Evolutionary conservation across 2,329 filamentous ascomycete species (phyloP).

Genomic region (Scedosporium aurantiacum): DNA sequence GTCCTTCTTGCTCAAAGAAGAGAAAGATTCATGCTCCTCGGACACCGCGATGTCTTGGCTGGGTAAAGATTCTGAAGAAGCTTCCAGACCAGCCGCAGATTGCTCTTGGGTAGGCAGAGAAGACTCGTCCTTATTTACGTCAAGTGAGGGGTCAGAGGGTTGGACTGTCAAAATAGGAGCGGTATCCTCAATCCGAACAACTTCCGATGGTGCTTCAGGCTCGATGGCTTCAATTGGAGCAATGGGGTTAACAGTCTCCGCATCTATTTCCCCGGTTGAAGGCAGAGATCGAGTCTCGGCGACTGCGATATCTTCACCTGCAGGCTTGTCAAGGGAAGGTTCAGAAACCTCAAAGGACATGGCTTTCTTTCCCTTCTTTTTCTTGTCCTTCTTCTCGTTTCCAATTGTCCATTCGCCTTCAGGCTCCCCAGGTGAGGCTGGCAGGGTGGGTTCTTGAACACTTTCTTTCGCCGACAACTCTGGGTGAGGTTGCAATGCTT

Average conservation of each 20-base stretch:
- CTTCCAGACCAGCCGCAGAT: background rate
- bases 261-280: background rate
- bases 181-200: no score
- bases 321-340: background rate
- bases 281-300: background rate
- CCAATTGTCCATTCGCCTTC: background rate
- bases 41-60: background rate
- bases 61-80: background rate
- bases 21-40: background rate
- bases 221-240: background rate
- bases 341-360: constrained; percentile 7
- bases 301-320: background rate
- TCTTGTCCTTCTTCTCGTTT: constrained; percentile 6
- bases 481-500: background rate
- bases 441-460: background rate
- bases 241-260: background rate
- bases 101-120: background rate
- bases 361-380: constrained; percentile 9
- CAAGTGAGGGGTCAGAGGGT: no score
- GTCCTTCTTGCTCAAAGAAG: constrained; percentile 10
- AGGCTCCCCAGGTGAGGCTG: background rate
- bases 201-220: background rate
- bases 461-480: background rate
- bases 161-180: no score
- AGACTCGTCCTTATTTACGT: no score